Conservation (phyloP, 148 eudicot species). For the Cornus suecica region DNA sequence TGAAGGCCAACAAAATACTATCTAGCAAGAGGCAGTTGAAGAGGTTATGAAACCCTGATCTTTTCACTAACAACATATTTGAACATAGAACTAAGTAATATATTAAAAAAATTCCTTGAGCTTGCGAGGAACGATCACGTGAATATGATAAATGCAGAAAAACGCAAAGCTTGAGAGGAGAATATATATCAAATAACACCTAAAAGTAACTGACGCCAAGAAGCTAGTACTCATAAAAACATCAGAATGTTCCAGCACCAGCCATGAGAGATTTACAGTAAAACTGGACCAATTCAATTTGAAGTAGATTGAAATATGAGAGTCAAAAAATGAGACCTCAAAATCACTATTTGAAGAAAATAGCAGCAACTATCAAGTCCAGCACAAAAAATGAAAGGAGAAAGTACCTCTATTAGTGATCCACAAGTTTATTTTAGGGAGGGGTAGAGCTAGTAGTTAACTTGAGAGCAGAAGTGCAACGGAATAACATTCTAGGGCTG, state of each 20-base stretch:
- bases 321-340: too few species aligned
- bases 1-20: background rate
- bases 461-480: too few species aligned
- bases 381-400: too few species aligned
- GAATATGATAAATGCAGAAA: background rate
- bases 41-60: background rate
- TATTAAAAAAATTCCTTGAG: background rate
- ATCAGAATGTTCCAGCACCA: background rate
- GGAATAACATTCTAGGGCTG: too few species aligned
- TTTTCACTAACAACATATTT: background rate
- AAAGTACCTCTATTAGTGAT: too few species aligned
- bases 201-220: background rate
- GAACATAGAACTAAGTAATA: background rate
- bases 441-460: too few species aligned
- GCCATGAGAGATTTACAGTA: background rate
- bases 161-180: background rate
- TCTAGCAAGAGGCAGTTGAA: background rate
- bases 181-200: background rate
- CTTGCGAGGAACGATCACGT: background rate
- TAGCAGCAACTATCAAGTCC: too few species aligned
- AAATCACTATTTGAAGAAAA: too few species aligned
- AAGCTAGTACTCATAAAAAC: background rate
- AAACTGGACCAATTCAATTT: too few species aligned
- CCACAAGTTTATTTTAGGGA: too few species aligned
- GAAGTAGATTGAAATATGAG: background rate